phyloP scores from a whole-genome alignment of 2,329 filamentous ascomycete genomes.

The Leptodontidium sp. region DNA sequence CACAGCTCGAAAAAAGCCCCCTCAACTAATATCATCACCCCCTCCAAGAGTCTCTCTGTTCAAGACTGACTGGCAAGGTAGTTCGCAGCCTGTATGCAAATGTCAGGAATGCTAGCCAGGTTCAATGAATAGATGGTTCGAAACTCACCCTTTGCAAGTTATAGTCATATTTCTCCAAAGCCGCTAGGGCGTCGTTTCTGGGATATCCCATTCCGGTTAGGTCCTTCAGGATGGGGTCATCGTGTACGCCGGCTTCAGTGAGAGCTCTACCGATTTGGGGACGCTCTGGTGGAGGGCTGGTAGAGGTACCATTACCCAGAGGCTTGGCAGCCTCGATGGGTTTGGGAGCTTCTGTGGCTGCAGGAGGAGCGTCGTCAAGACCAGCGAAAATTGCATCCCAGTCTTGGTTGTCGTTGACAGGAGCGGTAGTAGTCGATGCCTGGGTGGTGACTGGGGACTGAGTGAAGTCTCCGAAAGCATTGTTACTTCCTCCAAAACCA shows the following conservation, averaged over 20 bases:
- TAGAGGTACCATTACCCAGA: conserved; percentile 32
- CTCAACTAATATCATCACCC: conserved; percentile 11
- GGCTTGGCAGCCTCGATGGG: conserved; percentile 21
- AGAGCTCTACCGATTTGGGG: conserved; percentile 71
- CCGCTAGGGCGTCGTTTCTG: conserved; percentile 75
- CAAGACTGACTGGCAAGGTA: conserved; percentile 47
- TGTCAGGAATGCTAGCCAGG: conserved; percentile 15
- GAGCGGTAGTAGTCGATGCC: conserved; percentile 45
- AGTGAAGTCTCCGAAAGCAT: conserved; percentile 55
- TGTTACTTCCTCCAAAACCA: conserved; percentile 38
- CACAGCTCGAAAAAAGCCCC: conserved; percentile 32
- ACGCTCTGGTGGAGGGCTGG: conserved; percentile 38
- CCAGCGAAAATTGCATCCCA: conserved; percentile 96
- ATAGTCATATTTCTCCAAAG: conserved; percentile 94
- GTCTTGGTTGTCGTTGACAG: conserved; percentile 69
- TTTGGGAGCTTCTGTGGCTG: conserved; percentile 40
- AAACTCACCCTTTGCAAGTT: conserved; percentile 87
- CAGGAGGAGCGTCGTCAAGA: conserved; percentile 59
- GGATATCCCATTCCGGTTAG: conserved; percentile 90
- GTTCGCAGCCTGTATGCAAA: conserved; percentile 45
- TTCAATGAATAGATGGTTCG: conserved; percentile 7
- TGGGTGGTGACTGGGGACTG: conserved; percentile 54
- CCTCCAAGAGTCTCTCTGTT: conserved; percentile 7
- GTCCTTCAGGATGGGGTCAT: conserved; percentile 91
- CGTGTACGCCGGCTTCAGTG: conserved; percentile 78